These are phyloP conservation scores for Pseudocohnilembus persalinus DNA, from an alignment of 169 alveolate genomes.

Conservation along the genomic window DNA sequence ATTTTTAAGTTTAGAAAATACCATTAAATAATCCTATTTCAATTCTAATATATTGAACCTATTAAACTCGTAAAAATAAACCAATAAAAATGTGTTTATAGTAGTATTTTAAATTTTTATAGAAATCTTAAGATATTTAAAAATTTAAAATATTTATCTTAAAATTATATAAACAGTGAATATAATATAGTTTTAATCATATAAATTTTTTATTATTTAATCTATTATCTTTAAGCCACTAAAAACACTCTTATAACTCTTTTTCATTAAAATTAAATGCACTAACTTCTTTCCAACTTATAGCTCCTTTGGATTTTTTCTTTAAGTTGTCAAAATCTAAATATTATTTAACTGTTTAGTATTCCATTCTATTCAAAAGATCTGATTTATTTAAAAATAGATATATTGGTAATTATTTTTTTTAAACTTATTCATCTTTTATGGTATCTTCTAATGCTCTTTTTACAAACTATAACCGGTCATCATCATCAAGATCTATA, in stretches of 20 bases:
- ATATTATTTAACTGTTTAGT: no score
- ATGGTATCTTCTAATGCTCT: background rate
- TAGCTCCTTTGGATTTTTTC: background rate
- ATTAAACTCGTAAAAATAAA: no score
- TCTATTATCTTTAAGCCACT: background rate
- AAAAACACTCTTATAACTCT: background rate
- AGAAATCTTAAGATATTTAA: no score
- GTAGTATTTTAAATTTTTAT: no score
- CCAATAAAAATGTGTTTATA: no score
- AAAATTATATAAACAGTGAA: no score
- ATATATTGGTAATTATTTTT: background rate
- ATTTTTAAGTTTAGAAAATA: no score
- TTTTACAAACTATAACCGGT: background rate
- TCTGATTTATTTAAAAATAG: background rate
- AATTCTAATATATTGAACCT: no score
- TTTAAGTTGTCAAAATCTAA: background rate
- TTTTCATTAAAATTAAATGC: background rate
- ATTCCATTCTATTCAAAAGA: background rate
- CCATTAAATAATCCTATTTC: no score
- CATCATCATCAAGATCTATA: background rate
- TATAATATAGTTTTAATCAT: no score
- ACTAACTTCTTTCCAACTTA: background rate
- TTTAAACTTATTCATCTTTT: background rate
- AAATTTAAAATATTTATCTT: no score
- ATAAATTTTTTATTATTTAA: no score